Conservation (phyloP, 257 asterid species). For the Solanum phureja region DNA sequence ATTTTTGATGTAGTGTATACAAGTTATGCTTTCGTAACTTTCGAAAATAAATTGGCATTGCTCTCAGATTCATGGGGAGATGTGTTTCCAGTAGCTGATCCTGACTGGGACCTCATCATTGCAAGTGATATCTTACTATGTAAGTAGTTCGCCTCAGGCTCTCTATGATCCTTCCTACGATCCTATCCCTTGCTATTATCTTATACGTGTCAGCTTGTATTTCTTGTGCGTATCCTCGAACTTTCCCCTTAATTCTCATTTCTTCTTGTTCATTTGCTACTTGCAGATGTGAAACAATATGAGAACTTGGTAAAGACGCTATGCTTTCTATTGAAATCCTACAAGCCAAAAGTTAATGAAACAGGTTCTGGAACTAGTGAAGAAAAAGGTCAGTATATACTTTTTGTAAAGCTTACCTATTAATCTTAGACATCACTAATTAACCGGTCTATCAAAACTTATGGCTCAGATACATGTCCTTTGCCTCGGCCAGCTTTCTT, state of each 20-base stretch:
- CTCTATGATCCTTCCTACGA: background rate
- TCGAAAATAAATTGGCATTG: background rate
- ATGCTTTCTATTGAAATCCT: conserved; percentile 63
- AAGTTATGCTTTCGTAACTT: background rate
- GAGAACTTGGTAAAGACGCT: conserved; percentile 70
- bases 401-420: too few species aligned
- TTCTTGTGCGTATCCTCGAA: background rate
- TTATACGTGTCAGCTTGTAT: background rate
- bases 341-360: conserved; percentile 33
- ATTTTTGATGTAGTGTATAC: too few species aligned
- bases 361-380: conserved; percentile 14
- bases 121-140: conserved; percentile 93
- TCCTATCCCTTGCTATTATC: background rate
- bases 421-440: too few species aligned
- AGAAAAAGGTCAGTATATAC: too few species aligned
- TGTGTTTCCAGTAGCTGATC: conserved; percentile 46
- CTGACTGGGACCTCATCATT: conserved; percentile 78
- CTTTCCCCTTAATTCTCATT: background rate
- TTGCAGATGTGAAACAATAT: conserved; percentile 84
- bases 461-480: too few species aligned
- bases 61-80: conserved; percentile 95
- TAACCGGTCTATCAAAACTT: too few species aligned
- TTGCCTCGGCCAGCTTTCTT: too few species aligned
- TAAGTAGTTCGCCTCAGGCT: conserved; percentile 23
- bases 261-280: background rate